These are phyloP conservation scores for Neurospora sp. DNA, from an alignment of 2,329 filamentous ascomycete species.

Conservation along the genomic window DNA sequence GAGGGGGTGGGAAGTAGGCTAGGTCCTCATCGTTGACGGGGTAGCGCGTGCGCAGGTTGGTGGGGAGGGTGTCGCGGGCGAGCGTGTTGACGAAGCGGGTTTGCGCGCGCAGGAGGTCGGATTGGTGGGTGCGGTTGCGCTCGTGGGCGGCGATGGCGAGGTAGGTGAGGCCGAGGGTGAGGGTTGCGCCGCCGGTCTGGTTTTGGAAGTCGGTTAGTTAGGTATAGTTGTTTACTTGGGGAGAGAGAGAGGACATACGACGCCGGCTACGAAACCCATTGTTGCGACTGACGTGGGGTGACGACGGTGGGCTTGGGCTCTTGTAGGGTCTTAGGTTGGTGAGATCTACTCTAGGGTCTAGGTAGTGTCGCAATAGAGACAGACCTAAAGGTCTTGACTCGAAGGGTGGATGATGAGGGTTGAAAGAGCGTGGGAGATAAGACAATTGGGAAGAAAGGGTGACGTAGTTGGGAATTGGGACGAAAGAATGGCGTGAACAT, in stretches of 20 bases:
- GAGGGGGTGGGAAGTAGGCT: conserved; percentile 26
- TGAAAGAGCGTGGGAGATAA: not conserved
- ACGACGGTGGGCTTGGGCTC: conserved; percentile 12
- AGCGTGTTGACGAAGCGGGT: conserved; percentile 43
- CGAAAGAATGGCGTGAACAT: not conserved
- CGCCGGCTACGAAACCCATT: conserved; percentile 68
- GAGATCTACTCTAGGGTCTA: not conserved
- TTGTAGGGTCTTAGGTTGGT: conserved; percentile 9
- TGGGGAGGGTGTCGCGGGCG: conserved; percentile 24
- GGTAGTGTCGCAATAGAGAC: conserved; percentile 2
- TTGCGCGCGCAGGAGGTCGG: conserved; percentile 46
- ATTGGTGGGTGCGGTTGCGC: conserved; percentile 52
- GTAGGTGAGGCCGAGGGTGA: conserved; percentile 65
- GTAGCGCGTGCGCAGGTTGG: conserved; percentile 14
- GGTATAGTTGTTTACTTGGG: not conserved
- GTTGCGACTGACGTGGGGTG: conserved; percentile 14
- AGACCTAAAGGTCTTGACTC: not conserved
- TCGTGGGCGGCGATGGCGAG: conserved; percentile 61
- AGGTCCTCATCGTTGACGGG: conserved; percentile 18
- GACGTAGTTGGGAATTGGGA: not conserved
- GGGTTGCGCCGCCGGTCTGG: conserved; percentile 64
- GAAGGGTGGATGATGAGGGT: not conserved
- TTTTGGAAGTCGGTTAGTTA: conserved; percentile 2
- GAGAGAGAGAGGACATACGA: conserved; percentile 42
- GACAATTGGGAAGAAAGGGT: not conserved